Conservation (phyloP, 192 early-diverging fungal genomes). For the Coemansia sp. region DNA sequence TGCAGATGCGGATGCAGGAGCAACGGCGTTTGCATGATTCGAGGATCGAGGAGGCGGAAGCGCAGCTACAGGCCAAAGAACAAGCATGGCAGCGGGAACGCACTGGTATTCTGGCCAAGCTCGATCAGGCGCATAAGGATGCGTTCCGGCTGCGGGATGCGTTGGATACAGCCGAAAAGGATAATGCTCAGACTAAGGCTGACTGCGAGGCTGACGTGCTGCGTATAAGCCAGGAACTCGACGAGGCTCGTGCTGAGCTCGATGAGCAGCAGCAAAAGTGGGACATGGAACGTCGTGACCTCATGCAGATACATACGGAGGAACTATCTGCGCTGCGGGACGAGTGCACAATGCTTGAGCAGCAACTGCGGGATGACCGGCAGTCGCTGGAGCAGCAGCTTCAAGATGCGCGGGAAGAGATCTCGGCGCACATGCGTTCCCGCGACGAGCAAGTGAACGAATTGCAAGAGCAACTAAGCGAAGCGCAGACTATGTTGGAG, state of each 20-base stretch:
- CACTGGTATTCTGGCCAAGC: slow-evolving; percentile 31
- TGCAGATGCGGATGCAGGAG: slow-evolving; percentile 24
- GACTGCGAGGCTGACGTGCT: slow-evolving; percentile 33
- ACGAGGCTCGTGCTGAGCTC: slow-evolving; percentile 9
- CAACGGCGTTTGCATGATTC: slow-evolving; percentile 12
- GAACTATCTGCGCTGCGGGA: slow-evolving; percentile 21
- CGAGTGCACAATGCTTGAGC: slow-evolving; percentile 19
- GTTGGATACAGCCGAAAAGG: slow-evolving; percentile 29
- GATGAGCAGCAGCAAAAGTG: slow-evolving; percentile 11
- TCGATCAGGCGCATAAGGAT: slow-evolving; percentile 49
- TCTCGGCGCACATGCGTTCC: slow-evolving; percentile 4
- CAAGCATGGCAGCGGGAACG: slow-evolving; percentile 37
- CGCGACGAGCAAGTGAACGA: slow-evolving; percentile 10
- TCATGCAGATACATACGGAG: slow-evolving; percentile 20
- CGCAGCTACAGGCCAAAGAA: slow-evolving; percentile 22
- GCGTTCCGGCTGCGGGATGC: slow-evolving; percentile 43
- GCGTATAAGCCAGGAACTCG: slow-evolving; percentile 28
- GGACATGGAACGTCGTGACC: slow-evolving; percentile 29
- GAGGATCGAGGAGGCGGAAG: slow-evolving; percentile 12
- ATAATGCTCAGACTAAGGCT: slow-evolving; percentile 26
- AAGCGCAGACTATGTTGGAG: slow-evolving; percentile 4
- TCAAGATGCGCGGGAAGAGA: slow-evolving; percentile 19
- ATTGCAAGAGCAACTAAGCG: slow-evolving; percentile 7
- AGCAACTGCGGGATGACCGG: slow-evolving; percentile 27
- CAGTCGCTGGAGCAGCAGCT: slow-evolving; percentile 18